Conservation (phyloP, 2,329 filamentous ascomycete genomes). For the Aspergillus pseudonomiae region DNA sequence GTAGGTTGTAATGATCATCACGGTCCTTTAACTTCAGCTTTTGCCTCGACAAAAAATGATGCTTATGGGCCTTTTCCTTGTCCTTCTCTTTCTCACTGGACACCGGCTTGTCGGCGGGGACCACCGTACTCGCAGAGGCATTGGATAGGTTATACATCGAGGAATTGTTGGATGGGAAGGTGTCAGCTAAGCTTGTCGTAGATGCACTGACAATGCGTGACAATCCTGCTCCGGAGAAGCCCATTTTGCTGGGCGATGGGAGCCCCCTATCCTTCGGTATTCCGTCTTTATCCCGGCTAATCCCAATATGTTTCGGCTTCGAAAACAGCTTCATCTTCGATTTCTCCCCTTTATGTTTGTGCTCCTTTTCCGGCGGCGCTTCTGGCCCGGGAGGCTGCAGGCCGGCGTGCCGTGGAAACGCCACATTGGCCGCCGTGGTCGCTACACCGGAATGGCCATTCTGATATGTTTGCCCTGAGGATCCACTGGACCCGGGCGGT, state of each 20-base stretch:
- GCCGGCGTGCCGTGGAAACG: slow-evolving; percentile 57
- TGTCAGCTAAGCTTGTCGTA: slow-evolving; percentile 62
- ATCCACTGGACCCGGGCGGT: slow-evolving; percentile 22
- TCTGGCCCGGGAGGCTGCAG: slow-evolving; percentile 36
- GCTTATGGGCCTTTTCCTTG: slow-evolving; percentile 55
- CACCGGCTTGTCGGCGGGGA: slow-evolving; percentile 50
- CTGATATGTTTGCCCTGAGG: slow-evolving; percentile 44
- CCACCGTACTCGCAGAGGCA: slow-evolving; percentile 63
- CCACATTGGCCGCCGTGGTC: slow-evolving; percentile 64
- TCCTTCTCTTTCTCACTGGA: slow-evolving; percentile 46
- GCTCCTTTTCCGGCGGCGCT: slow-evolving; percentile 39
- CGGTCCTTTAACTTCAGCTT: slow-evolving; percentile 67
- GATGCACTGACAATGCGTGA: slow-evolving; percentile 62
- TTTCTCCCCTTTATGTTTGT: slow-evolving; percentile 60
- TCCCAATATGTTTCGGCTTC: slow-evolving; percentile 66
- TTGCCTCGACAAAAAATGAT: slow-evolving; percentile 67
- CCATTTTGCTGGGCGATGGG: slow-evolving; percentile 62
- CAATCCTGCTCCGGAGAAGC: slow-evolving; percentile 53
- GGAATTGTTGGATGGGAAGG: slow-evolving; percentile 54
- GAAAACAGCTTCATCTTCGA: slow-evolving; percentile 71
- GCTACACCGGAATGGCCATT: slow-evolving; percentile 60
- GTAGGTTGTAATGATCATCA: slow-evolving; percentile 60
- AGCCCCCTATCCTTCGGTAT: slow-evolving; percentile 52
- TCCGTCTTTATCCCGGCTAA: slow-evolving; percentile 61
- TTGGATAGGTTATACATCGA: slow-evolving; percentile 66